Percentiles rank a stretch among this genome's conserved stretches.
Evolutionary conservation across 2,329 filamentous ascomycete species (phyloP).

Genomic region (Clonostachys byssicola): DNA sequence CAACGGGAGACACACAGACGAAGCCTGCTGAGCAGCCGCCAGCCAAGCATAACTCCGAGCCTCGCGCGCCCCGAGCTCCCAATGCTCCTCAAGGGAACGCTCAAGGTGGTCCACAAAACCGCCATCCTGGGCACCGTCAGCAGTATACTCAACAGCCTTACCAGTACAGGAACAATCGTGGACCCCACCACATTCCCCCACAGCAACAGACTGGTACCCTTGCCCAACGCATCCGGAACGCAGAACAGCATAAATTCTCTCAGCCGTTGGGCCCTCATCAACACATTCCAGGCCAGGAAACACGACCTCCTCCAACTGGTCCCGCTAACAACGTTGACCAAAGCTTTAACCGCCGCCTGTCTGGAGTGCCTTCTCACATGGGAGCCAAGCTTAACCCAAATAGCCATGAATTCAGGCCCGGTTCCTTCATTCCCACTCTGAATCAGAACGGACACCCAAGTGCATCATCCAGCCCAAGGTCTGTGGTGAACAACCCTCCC

Average conservation of each 20-base stretch:
- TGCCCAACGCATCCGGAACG: conserved; percentile 43
- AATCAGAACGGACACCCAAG: conserved; percentile 66
- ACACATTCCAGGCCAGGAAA: conserved; percentile 56
- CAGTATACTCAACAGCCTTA: conserved; percentile 41
- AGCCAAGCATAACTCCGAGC: conserved; percentile 14
- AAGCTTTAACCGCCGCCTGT: conserved; percentile 51
- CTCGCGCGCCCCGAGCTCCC: conserved; percentile 23
- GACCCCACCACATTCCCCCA: conserved; percentile 32
- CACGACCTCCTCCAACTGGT: conserved; percentile 69
- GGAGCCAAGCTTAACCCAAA: conserved; percentile 59
- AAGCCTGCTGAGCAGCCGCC: conserved; percentile 21
- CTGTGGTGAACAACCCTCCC: conserved; percentile 47
- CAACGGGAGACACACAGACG: background rate
- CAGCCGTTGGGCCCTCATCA: conserved; percentile 35
- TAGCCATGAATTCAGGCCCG: conserved; percentile 80
- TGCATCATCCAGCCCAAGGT: conserved; percentile 67
- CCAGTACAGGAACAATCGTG: conserved; percentile 45
- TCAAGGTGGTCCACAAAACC: conserved; percentile 19
- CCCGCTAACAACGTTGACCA: conserved; percentile 51
- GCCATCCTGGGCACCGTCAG: conserved; percentile 43
- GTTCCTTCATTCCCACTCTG: conserved; percentile 75
- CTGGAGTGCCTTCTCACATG: conserved; percentile 45
- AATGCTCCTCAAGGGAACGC: conserved; percentile 23
- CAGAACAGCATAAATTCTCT: conserved; percentile 47
- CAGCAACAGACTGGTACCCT: conserved; percentile 39